Evolutionary conservation across 164 flowering plant genomes (phyloP).

Genomic region (Tetrastigma voinierianum): DNA sequence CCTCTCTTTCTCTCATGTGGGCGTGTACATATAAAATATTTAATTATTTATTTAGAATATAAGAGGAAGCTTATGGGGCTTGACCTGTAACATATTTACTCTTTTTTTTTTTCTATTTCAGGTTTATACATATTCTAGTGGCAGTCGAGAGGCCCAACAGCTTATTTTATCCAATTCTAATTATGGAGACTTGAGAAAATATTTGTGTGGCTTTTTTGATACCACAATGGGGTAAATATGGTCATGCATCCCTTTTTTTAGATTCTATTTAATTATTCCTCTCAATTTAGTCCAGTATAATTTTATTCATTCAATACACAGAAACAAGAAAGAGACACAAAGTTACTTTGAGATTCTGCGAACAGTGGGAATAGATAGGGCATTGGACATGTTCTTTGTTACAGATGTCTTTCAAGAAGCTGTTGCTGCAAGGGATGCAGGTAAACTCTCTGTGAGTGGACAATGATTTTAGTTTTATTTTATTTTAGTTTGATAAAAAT

Average conservation of each 20-base stretch:
- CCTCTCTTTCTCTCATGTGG: no score
- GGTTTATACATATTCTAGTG: constrained; percentile 98
- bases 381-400: constrained; percentile 14
- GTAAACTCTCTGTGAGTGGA: neutral
- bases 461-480: no score
- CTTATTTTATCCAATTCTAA: constrained; percentile 83
- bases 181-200: constrained; percentile 84
- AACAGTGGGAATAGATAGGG: constrained; percentile 16
- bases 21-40: no score
- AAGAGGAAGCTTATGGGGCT: no score
- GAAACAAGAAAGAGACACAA: constrained; percentile 14
- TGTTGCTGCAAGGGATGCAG: constrained; percentile 16
- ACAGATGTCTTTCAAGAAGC: constrained; percentile 18
- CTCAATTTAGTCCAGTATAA: no score
- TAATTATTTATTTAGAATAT: no score
- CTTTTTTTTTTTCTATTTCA: constrained; percentile 20
- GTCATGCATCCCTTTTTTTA: no score
- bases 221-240: constrained; percentile 69
- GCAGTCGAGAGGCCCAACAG: constrained; percentile 95
- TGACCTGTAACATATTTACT: no score
- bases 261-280: no score
- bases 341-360: constrained; percentile 18
- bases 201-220: constrained; percentile 83
- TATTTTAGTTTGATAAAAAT: no score
- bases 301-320: neutral